Evolutionary conservation across 2,329 filamentous ascomycete genomes (phyloP), one percentile per base, ranked within the genome.

Genomic region (Hymenotorrendiella dingleyae): DNA sequence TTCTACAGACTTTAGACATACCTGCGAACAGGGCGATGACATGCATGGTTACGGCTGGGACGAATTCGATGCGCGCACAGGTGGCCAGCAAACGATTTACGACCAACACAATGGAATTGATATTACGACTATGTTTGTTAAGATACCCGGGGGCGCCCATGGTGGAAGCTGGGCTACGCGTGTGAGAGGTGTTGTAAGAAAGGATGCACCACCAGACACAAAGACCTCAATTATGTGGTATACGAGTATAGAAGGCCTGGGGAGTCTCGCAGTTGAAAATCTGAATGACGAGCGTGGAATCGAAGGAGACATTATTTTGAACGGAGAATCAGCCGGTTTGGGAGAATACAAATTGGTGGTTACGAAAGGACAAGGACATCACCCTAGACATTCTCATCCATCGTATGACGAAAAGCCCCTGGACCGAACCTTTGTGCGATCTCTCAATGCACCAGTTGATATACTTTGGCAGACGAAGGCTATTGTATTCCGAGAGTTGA

Each of bases 21-120:
- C 93, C 0, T 98, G 93, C 67, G 93, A 97, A 64, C 93, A 98
- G 64, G 79, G 93, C 63, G 88, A 94, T 62, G 85, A 85, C 52
- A 94, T 98, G 76, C 84, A 80, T 36, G 91, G 91, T 43, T 98
- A 98, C 64, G 93, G 93, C 49, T 98, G 93, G 93, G 90, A 97
- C 58, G 87, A 94, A 62, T 98, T 94, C 64, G 93, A 98, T 65
- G 82, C 89, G 17, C 77, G 93, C 45, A 84, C 75, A 43, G 93
- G 93, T 49, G 93, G 93, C 43, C 74, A 86, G 17, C 88, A 98
- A 66, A 86, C 85, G 1, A 91, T 98, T 46, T 88, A 94, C 60
- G 93, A 98, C 63, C 81, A 82, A 41, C 84, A 78, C 36, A 98
- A 98, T 66, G 78, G 77, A 44, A 76, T 98, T 53, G 90, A 97